These are phyloP conservation scores for Circinella minor DNA, from an alignment of 371 early-diverging fungal genomes.

Conservation along the genomic window DNA sequence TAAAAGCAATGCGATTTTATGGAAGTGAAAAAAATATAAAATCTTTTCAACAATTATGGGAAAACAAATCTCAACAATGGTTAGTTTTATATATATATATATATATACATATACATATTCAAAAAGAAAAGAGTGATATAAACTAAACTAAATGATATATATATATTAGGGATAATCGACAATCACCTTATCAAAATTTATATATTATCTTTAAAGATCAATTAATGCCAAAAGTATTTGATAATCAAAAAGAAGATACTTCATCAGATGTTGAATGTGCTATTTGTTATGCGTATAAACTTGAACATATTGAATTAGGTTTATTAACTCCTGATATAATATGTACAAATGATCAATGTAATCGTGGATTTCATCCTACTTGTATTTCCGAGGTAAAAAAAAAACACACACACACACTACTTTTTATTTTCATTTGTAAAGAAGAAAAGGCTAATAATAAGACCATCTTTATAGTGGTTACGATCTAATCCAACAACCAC, in stretches of 20 bases:
- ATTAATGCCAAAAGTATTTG: not conserved
- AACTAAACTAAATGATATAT: too few species aligned
- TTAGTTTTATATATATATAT: not conserved
- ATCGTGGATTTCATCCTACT: conserved; percentile 42
- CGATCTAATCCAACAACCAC: conserved; percentile 40
- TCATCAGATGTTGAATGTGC: conserved; percentile 42
- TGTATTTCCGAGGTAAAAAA: conserved; percentile 41
- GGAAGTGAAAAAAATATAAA: conserved; percentile 40
- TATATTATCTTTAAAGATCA: conserved; percentile 1
- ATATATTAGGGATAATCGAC: conserved; percentile 4
- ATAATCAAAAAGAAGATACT: not conserved
- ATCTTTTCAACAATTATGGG: conserved; percentile 30
- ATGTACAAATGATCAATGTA: conserved; percentile 38
- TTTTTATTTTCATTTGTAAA: too few species aligned
- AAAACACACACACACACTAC: not conserved
- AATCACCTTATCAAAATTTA: conserved; percentile 17
- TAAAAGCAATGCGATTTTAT: conserved; percentile 41
- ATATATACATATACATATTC: too few species aligned
- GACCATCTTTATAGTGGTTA: conserved; percentile 32
- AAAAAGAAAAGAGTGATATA: too few species aligned
- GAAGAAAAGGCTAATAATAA: too few species aligned
- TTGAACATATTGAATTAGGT: conserved; percentile 17
- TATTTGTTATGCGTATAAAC: conserved; percentile 48
- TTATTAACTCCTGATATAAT: conserved; percentile 34
- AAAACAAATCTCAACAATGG: conserved; percentile 9